phyloP scores from a whole-genome alignment of 768 basidiomycete genomes.

The Boletellus emodensis region DNA sequence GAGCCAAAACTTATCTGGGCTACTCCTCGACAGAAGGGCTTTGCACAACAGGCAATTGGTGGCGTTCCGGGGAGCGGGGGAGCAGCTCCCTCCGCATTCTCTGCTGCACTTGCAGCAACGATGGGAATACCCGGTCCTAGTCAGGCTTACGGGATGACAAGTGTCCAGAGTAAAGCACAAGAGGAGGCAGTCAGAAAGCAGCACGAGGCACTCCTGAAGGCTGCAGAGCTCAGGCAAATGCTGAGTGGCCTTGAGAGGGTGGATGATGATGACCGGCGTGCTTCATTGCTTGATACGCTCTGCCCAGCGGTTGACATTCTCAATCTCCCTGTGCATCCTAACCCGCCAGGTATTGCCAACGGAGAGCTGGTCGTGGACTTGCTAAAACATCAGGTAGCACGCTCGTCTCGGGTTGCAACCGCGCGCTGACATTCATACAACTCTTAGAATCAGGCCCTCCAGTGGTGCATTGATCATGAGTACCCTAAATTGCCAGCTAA shows the following conservation, averaged over 20 bases:
- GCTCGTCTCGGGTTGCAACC: not conserved
- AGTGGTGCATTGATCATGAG: constrained; percentile 83
- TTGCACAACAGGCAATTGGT: constrained; percentile 26
- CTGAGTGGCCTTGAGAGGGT: constrained; percentile 69
- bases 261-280: constrained; percentile 69
- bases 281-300: constrained; percentile 65
- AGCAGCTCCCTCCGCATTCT: constrained; percentile 11
- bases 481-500: constrained; percentile 69
- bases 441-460: constrained; percentile 69
- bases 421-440: not conserved
- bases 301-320: constrained; percentile 68
- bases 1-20: constrained; percentile 74
- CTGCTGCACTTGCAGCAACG: constrained; percentile 14
- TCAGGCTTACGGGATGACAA: constrained; percentile 10
- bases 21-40: constrained; percentile 63
- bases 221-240: constrained; percentile 63
- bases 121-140: constrained; percentile 19
- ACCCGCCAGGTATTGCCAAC: constrained; percentile 64
- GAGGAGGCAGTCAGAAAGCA: constrained; percentile 28
- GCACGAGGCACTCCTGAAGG: constrained; percentile 51
- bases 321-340: constrained; percentile 63
- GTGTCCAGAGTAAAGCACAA: constrained; percentile 33
- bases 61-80: constrained; percentile 14
- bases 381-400: constrained; percentile 72
- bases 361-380: constrained; percentile 71